Percentiles rank a stretch among this genome's conserved stretches.
These are phyloP conservation scores for Saccharomyces pastorianus DNA, from an alignment of 1,139 yeast species.

Conservation along the genomic window DNA sequence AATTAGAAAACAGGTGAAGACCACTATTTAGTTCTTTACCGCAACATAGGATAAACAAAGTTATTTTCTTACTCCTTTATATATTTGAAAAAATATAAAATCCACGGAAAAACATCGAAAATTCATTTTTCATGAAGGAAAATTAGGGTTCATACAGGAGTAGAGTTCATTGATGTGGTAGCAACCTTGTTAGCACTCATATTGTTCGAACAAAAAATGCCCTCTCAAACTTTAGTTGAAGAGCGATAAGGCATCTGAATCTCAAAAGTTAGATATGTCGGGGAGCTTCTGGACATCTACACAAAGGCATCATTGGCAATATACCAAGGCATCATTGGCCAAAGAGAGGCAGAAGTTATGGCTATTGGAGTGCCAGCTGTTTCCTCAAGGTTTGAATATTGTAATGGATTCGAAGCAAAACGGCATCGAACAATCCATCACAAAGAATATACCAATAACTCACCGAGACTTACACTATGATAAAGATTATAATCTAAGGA, in stretches of 20 bases:
- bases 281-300: conserved; percentile 66
- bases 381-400: conserved; percentile 29
- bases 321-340: conserved; percentile 41
- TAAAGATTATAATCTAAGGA: conserved; percentile 47
- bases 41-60: neutral
- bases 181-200: neutral
- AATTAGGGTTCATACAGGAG: conserved; percentile 1
- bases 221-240: neutral
- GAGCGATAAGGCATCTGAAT: neutral
- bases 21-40: neutral
- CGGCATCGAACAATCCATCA: conserved; percentile 18
- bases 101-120: neutral
- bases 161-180: neutral
- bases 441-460: conserved; percentile 36
- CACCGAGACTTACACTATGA: conserved; percentile 45
- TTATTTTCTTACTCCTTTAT: neutral
- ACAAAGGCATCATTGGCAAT: conserved; percentile 57
- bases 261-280: conserved; percentile 34
- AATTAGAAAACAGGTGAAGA: neutral
- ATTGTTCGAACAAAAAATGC: neutral
- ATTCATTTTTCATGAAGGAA: neutral
- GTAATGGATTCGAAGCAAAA: conserved; percentile 25
- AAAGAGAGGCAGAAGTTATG: conserved; percentile 35
- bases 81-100: neutral
- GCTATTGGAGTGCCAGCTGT: conserved; percentile 32